Evolutionary conservation across 2,329 filamentous ascomycete genomes (phyloP), one percentile per base, ranked within the genome.

Genomic region (Trichoderma sp.): DNA sequence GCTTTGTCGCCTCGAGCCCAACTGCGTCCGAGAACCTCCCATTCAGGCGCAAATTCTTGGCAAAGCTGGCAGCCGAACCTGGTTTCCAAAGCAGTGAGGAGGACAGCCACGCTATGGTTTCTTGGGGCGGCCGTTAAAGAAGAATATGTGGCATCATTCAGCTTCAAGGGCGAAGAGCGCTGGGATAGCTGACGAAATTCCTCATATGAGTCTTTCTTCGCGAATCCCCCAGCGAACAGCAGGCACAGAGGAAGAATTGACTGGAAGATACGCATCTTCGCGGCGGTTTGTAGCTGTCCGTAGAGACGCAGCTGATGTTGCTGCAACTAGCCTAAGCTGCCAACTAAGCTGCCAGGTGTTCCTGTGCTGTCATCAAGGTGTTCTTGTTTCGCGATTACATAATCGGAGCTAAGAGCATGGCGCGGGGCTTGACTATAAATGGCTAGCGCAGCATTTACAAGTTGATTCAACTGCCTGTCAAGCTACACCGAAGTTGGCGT

Each of bases 21-120:
- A 81, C 92, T 96, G 80, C 89, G 92, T 66, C 88, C 88, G 66
- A 99, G 82, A 66, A 98, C 80, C 67, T 96, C 92, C 91, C 94
- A 99, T 81, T 99, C 96, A 1, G 94, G 91, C 79, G 97, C 92
- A 79, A 99, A 97, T 65, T 97, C 93, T 64, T 89, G 87, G 80
- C 96, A 99, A 59, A 98, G 84, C 73, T 89, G 84, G 79, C 96
- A 99, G 70, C 91, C 92, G 77, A 92, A 97, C 69, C 93, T 88
- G 37, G 89, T 77, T 73, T 97, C 94, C 75, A 94, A 82, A 46
- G 96, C 96, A 1, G 96, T 99, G 72, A 99, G 83, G 16, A 99
- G 87, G 3, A 99, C 87, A 2, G 90, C 90, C 32, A 91, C 86
- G 49, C 89, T 89, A 79, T 97, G 97, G 81, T 99, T 92, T 73